Conservation (phyloP, 148 eudicot genomes). For the Nepenthes gracilis region DNA sequence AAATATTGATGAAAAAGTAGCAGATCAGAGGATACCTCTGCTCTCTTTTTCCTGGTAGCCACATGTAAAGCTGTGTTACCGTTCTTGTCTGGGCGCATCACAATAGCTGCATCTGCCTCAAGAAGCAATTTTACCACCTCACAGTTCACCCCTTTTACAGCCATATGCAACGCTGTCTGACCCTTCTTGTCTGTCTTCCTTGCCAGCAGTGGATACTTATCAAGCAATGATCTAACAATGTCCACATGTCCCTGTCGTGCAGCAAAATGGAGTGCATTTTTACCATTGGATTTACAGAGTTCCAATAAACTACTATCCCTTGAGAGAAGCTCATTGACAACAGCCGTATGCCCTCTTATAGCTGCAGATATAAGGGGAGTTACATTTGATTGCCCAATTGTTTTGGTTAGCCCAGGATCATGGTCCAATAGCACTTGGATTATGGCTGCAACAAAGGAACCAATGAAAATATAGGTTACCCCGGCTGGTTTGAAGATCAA, state of each 20-base stretch:
- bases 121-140: slow-evolving; percentile 77
- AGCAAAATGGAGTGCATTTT: slow-evolving; percentile 78
- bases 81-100: slow-evolving; percentile 73
- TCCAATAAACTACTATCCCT: slow-evolving; percentile 63
- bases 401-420: slow-evolving; percentile 53
- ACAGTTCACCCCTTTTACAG: slow-evolving; percentile 72
- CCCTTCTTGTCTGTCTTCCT: slow-evolving; percentile 75
- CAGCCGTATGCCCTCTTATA: slow-evolving; percentile 58
- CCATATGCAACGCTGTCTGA: slow-evolving; percentile 86
- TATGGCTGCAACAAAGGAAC: slow-evolving; percentile 38
- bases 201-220: slow-evolving; percentile 59
- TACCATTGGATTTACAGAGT: slow-evolving; percentile 63
- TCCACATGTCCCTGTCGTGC: slow-evolving; percentile 76
- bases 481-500: not conserved
- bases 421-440: slow-evolving; percentile 63
- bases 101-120: slow-evolving; percentile 71
- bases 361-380: slow-evolving; percentile 84
- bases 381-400: slow-evolving; percentile 56
- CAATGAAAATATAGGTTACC: not conserved
- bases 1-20: too few species aligned
- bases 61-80: slow-evolving; percentile 83
- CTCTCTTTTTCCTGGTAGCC: slow-evolving; percentile 80
- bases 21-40: slow-evolving; percentile 32
- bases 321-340: slow-evolving; percentile 58
- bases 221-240: slow-evolving; percentile 63